Evolutionary conservation across 768 basidiomycete genomes (phyloP).

Genomic region (Clavaria fumosa): DNA sequence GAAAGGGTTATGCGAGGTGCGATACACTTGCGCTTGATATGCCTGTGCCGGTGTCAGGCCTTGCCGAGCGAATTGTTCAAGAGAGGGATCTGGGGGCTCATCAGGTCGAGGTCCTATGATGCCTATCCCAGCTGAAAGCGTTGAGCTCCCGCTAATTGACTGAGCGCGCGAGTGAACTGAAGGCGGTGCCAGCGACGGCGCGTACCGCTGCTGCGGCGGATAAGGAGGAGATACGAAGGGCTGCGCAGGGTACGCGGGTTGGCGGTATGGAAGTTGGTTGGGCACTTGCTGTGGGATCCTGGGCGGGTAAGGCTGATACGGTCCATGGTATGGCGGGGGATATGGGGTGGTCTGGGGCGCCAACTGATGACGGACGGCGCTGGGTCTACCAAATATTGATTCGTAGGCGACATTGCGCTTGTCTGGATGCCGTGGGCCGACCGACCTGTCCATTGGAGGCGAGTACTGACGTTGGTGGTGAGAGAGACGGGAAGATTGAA

Average conservation of each 20-base stretch:
- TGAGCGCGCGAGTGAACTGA: constrained; percentile 28
- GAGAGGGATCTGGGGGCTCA: constrained; percentile 31
- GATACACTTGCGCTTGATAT: constrained; percentile 63
- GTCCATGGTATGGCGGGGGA: constrained; percentile 16
- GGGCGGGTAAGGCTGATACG: constrained; percentile 22
- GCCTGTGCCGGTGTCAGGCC: constrained; percentile 66
- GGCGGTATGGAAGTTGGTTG: constrained; percentile 34
- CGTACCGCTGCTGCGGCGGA: constrained; percentile 13
- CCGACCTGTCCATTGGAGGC: constrained; percentile 29
- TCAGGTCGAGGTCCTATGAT: constrained; percentile 32
- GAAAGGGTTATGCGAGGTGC: too few species aligned
- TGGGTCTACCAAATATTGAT: constrained; percentile 74
- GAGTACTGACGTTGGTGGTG: too few species aligned
- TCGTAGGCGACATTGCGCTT: constrained; percentile 75
- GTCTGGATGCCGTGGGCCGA: constrained; percentile 50
- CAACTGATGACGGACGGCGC: constrained; percentile 33
- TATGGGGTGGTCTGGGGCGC: constrained; percentile 10
- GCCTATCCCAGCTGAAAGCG: constrained; percentile 26
- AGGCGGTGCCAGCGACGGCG: constrained; percentile 24
- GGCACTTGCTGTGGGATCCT: constrained; percentile 24
- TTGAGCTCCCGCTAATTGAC: constrained; percentile 32
- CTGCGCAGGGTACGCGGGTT: constrained; percentile 22
- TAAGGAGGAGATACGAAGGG: constrained; percentile 15
- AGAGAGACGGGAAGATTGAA: neutral
- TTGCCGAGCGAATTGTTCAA: constrained; percentile 28